phyloP scores from a whole-genome alignment of 2,329 filamentous ascomycete species.

The Penicillium sp. region DNA sequence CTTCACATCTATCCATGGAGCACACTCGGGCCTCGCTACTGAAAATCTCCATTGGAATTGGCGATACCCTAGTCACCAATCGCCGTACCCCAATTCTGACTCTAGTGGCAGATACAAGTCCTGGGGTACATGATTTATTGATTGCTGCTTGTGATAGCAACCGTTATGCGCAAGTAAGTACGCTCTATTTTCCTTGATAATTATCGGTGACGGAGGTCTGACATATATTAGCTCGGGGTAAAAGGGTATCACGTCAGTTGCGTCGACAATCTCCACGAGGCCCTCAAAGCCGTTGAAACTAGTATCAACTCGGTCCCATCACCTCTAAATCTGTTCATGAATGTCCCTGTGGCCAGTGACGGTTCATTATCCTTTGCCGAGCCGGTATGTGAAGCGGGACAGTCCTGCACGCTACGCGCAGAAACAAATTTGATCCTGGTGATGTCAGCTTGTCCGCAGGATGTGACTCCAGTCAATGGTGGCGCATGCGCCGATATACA shows the following conservation, averaged over 20 bases:
- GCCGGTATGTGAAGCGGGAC: slow-evolving; percentile 32
- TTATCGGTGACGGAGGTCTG: not conserved
- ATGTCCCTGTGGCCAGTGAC: slow-evolving; percentile 34
- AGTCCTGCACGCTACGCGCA: slow-evolving; percentile 33
- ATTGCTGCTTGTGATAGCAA: slow-evolving; percentile 39
- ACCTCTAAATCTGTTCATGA: slow-evolving; percentile 45
- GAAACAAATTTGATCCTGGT: slow-evolving; percentile 36
- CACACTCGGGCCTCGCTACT: slow-evolving; percentile 34
- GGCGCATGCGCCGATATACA: slow-evolving; percentile 28
- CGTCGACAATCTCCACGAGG: slow-evolving; percentile 35
- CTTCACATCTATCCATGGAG: slow-evolving; percentile 36
- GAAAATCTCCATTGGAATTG: slow-evolving; percentile 24
- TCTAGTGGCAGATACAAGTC: slow-evolving; percentile 34
- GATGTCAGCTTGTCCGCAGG: slow-evolving; percentile 43
- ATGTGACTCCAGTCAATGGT: slow-evolving; percentile 35
- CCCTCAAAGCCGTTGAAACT: slow-evolving; percentile 23
- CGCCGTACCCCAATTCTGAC: slow-evolving; percentile 34
- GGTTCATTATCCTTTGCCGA: slow-evolving; percentile 28
- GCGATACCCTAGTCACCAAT: slow-evolving; percentile 35
- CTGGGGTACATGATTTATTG: slow-evolving; percentile 38
- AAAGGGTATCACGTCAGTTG: slow-evolving; percentile 40
- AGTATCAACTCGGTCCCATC: slow-evolving; percentile 34
- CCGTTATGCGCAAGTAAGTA: slow-evolving; percentile 32
- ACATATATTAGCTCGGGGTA: slow-evolving; percentile 19
- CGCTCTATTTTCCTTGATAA: not conserved